Base-by-base conservation (phyloP, 1,284 basidiomycete species). In the Leccinum brunneo-olivaceum region DNA sequence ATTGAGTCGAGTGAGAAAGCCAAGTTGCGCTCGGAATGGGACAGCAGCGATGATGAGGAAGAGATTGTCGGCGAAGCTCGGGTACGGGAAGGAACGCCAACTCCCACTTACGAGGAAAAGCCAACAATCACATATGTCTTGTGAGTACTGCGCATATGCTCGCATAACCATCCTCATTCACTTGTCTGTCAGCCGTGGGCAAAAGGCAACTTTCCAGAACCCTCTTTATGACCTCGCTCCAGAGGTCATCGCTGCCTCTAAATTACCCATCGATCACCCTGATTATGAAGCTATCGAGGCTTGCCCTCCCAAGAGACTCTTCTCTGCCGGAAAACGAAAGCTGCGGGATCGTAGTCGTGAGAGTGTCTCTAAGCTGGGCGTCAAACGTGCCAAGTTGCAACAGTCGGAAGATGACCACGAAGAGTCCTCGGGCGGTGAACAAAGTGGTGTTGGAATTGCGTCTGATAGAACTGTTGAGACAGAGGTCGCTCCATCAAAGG, bases 41-140 rank as follows among this genome's bases (percentile, higher is more conserved):
- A 63, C 24, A 62, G 61, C 16, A 59, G 59, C 11, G 62, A 60
- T 4, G 53, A 53, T 3, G 60, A 61, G 16, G 45, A 43, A 20
- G 53, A 50, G 6, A 50, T 59, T 2, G 47, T 65, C 10, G 56
- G 60, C 12, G 60, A 64, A 34, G 58, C 54, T 18, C 55, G n/a
- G 18, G 35, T 43, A 16, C 50, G 16, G 12, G 56, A 59, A 48
- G 54, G 44, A 25, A 57, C 62, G 3, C 55, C 58, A 19, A 58
- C 65, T 41, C 54, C 62, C 15, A 46, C 47, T 14, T 58, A 58
- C n/a, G 57, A 60, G 18, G 74, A 77, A 55, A 67, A 66, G 50
- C 71, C 71, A 0, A 76, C 69, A 3, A 64, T 77, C 37, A 68
- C 71, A 30, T 74, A 74, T 50, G 73, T 77, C 34, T 76, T 76